Base-by-base conservation (phyloP, 441 rosid species). In the Aleurites moluccanus region DNA sequence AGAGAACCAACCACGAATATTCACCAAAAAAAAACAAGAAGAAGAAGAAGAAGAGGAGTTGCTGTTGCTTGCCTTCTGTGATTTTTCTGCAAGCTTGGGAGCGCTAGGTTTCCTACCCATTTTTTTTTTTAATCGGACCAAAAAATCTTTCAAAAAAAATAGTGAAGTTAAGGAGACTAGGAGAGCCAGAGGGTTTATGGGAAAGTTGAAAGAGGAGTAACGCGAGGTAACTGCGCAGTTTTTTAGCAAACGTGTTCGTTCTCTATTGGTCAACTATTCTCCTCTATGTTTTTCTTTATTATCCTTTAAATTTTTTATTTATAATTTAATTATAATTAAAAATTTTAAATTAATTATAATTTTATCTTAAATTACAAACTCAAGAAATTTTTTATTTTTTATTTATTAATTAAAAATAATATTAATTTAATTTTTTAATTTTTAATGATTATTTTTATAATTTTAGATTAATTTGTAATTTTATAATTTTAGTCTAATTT, bases 21-120 rank as follows among this genome's bases (percentile, higher is more conserved):
- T 52, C 21, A 55, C 23, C n/a, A 21, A 55, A 55, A 55, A 56
- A 18, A 52, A 50, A 52, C 2, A 52, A 52, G 1, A 52, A 52
- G 8, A 6, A 57, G 35, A 35, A 61, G 14, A 10, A 57, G 6
- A 40, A 11, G 3, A 50, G 30, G 30, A 27, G 4, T 49, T 30
- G 23, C 1, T 28, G 49, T 49, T 23, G 18, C 20, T 74, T 68
- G 72, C 85, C 78, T 14, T 15, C 27, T 20, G 65, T 61, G 55
- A 30, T 57, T 53, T 75, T 11, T 64, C 72, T 61, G 49, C 67
- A 42, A 57, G 67, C 71, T 65, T 74, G 6, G 70, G 44, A 73
- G 45, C 69, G 25, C 13, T 64, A 16, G 77, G 68, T 69, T 38
- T 83, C 69, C 83, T 69, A 3, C 71, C 77, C 85, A 82, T 82